Conservation (phyloP, 2,329 filamentous ascomycete genomes). For the Arthrobotrys iridis region DNA sequence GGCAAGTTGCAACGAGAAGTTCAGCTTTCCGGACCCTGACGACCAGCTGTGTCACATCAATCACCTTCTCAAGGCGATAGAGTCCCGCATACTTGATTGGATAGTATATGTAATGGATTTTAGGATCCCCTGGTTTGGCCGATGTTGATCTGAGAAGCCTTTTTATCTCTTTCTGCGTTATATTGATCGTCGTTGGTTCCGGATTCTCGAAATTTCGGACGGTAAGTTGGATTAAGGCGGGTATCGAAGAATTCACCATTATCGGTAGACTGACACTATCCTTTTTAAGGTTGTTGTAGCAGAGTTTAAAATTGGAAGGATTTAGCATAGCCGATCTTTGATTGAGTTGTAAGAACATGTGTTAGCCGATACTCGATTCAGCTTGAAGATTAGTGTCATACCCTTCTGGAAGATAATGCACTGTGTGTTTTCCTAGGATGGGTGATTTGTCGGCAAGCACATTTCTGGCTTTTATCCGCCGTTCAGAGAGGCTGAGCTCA, state of each 20-base stretch:
- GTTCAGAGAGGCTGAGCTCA: constrained; percentile 92
- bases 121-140: constrained; percentile 66
- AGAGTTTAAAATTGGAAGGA: constrained; percentile 81
- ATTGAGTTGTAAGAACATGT: background rate
- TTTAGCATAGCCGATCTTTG: constrained; percentile 83
- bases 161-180: constrained; percentile 78
- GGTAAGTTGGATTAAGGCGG: constrained; percentile 86
- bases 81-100: constrained; percentile 85
- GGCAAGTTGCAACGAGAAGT: constrained; percentile 86
- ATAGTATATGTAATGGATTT: constrained; percentile 75
- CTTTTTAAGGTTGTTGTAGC: constrained; percentile 72
- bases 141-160: constrained; percentile 76
- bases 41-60: constrained; percentile 94
- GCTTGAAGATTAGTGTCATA: constrained; percentile 61
- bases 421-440: constrained; percentile 95
- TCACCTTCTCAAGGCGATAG: constrained; percentile 83
- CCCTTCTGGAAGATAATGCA: constrained; percentile 96
- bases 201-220: constrained; percentile 85
- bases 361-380: constrained; percentile 58
- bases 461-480: constrained; percentile 84
- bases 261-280: constrained; percentile 77
- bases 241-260: constrained; percentile 91
- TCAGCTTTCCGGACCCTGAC: constrained; percentile 80
- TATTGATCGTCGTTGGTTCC: constrained; percentile 79
- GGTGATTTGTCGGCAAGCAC: constrained; percentile 92